Evolutionary conservation across 1,284 basidiomycete species (phyloP), one percentile per base, ranked within the genome.

Genomic region (Coriolopsis trogii): DNA sequence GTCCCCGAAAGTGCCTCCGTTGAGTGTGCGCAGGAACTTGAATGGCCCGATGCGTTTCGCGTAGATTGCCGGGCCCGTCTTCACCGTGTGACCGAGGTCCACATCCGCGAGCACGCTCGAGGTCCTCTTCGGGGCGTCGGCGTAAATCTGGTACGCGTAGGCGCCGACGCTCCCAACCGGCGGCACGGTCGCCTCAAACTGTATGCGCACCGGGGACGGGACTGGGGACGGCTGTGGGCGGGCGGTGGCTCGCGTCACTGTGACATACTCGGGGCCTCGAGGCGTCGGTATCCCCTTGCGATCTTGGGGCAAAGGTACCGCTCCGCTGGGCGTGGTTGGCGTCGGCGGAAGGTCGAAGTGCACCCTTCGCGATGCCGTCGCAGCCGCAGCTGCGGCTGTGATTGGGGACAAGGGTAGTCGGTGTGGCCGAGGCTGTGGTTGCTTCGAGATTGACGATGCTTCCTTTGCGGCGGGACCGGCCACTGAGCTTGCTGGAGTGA

Each of bases 1-100:
- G 31, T 50, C 53, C 16, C 65, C 66, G 43, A 61, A 67, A n/a
- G 56, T 59, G 4, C 69, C 68, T 6, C 49, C 56, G 33, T 66
- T 56, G 5, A 70, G 57, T 23, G 36, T 39, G 15, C 57, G 55
- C 12, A 71, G 24, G 36, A 65, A 59, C 51, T 57, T 56, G 57
- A 71, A 67, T 6, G 69, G 68, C 1, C 70, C 68, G 21, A 57
- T 25, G 23, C 29, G 46, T 5, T 36, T 7, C 10, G 41, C 34
- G 20, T n/a, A 34, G 34, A 4, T 31, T 13, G 38, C 39, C 38
- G 20, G 25, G 18, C 24, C 4, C 15, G 39, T n/a, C 9, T 28
- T 41, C 25, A 25, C 39, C 15, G 33, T n/a, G n/a, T n/a, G n/a
- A n/a, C n/a, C 8, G 33, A 34, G 7, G 6, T n/a, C 39, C n/a